These are phyloP conservation scores for Lolium perenne DNA, from an alignment of 176 grass and related monocot genomes.

Conservation along the genomic window DNA sequence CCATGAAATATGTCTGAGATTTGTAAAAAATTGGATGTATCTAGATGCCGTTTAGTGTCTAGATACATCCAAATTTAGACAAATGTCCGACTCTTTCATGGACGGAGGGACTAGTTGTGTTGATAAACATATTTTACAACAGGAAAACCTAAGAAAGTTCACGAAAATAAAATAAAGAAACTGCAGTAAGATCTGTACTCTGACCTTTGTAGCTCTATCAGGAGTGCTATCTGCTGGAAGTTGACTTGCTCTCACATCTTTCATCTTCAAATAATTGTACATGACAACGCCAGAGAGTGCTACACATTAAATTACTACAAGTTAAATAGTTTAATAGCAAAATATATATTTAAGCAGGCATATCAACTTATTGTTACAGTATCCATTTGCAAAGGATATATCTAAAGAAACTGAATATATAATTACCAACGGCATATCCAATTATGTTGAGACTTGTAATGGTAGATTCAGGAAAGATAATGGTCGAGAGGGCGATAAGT, in stretches of 20 bases:
- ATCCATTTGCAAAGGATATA: conserved; percentile 25
- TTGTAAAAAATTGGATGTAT: too few species aligned
- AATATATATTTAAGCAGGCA: conserved; percentile 22
- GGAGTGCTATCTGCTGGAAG: conserved; percentile 63
- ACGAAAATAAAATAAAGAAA: conserved; percentile 9
- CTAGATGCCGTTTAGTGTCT: too few species aligned
- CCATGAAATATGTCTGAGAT: too few species aligned
- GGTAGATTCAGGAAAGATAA: conserved; percentile 95
- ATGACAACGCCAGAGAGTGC: conserved; percentile 94
- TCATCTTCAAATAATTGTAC: conserved; percentile 99
- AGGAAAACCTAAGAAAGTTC: not conserved
- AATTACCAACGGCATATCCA: conserved; percentile 96
- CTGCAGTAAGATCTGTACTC: not conserved
- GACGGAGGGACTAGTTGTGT: not conserved
- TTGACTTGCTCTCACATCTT: conserved; percentile 77
- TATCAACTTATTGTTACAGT: conserved; percentile 26
- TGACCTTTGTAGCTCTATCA: conserved; percentile 75
- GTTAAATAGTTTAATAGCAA: conserved; percentile 26
- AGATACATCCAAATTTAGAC: too few species aligned
- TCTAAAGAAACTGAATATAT: conserved; percentile 24
- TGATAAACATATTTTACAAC: conserved; percentile 27
- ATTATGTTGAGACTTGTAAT: conserved; percentile 99
- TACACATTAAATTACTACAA: conserved; percentile 44
- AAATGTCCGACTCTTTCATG: too few species aligned
- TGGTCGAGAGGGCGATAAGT: conserved; percentile 93